phyloP scores from a whole-genome alignment of 106 monocot genomes.

The Allium sativum region DNA sequence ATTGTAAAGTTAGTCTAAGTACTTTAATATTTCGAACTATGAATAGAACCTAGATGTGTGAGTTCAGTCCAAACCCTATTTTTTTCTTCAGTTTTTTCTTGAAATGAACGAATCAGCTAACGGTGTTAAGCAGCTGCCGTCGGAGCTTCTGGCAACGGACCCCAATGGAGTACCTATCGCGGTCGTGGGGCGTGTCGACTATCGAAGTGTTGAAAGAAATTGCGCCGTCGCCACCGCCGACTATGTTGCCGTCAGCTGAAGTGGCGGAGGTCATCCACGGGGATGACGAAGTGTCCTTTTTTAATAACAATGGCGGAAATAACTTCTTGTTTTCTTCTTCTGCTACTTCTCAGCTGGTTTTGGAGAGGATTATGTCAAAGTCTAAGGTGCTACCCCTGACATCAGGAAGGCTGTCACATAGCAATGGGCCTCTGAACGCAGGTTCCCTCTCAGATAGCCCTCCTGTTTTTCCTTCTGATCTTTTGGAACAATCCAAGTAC shows the following conservation, averaged over 20 bases:
- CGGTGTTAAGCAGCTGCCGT: not conserved
- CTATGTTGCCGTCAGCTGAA: not conserved
- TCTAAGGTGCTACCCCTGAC: too few species aligned
- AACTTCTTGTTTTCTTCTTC: slow-evolving; percentile 52
- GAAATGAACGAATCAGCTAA: not conserved
- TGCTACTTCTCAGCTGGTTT: slow-evolving; percentile 59
- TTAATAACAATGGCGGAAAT: slow-evolving; percentile 24
- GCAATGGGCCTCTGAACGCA: too few species aligned
- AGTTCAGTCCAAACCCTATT: too few species aligned
- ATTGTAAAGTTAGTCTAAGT: too few species aligned
- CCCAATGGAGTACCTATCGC: slow-evolving; percentile 59
- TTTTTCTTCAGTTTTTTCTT: not conserved
- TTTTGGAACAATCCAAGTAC: too few species aligned
- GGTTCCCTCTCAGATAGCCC: too few species aligned
- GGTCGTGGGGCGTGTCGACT: slow-evolving; percentile 48
- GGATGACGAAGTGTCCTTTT: slow-evolving; percentile 8
- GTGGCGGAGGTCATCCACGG: slow-evolving; percentile 14
- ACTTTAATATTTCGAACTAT: too few species aligned
- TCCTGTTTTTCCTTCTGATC: too few species aligned
- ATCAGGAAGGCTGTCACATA: too few species aligned
- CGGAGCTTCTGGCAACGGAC: slow-evolving; percentile 32
- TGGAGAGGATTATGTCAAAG: slow-evolving; percentile 66
- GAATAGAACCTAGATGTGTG: too few species aligned
- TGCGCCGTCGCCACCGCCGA: not conserved
- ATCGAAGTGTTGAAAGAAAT: slow-evolving; percentile 25